Evolutionary conservation across 2,329 filamentous ascomycete species (phyloP).

Genomic region (Coniochaeta prunicola): DNA sequence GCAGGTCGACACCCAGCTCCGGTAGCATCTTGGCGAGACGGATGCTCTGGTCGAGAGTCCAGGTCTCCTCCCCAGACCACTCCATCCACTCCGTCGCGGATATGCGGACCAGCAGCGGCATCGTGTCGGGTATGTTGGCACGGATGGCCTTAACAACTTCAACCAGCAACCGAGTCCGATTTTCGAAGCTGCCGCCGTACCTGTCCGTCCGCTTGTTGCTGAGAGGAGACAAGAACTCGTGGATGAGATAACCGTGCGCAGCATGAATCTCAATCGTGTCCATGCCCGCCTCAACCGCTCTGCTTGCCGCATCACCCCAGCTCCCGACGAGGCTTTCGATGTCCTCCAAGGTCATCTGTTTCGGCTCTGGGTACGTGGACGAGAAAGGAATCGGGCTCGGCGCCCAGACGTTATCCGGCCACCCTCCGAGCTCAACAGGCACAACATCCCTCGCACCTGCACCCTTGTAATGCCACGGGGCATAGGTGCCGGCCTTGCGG

Average conservation of each 20-base stretch:
- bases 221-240: constrained; percentile 55
- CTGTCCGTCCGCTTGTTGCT: constrained; percentile 55
- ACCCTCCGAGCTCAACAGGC: constrained; percentile 42
- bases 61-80: constrained; percentile 37
- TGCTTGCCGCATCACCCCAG: constrained; percentile 50
- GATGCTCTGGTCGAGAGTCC: constrained; percentile 64
- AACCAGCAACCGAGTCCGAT: constrained; percentile 53
- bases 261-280: constrained; percentile 67
- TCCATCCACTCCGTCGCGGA: constrained; percentile 60
- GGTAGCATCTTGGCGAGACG: constrained; percentile 64
- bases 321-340: constrained; percentile 58
- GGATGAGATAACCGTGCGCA: constrained; percentile 61
- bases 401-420: constrained; percentile 47
- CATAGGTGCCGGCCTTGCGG: constrained; percentile 53
- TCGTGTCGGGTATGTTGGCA: constrained; percentile 41
- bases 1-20: constrained; percentile 66
- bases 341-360: constrained; percentile 60
- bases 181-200: constrained; percentile 60
- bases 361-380: constrained; percentile 52
- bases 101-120: constrained; percentile 52
- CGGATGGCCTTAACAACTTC: constrained; percentile 47
- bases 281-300: constrained; percentile 62
- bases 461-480: constrained; percentile 58
- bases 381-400: constrained; percentile 52
- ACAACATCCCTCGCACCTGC: constrained; percentile 39